phyloP scores from a whole-genome alignment of 768 basidiomycete genomes.

The Thelephora ganbajun region DNA sequence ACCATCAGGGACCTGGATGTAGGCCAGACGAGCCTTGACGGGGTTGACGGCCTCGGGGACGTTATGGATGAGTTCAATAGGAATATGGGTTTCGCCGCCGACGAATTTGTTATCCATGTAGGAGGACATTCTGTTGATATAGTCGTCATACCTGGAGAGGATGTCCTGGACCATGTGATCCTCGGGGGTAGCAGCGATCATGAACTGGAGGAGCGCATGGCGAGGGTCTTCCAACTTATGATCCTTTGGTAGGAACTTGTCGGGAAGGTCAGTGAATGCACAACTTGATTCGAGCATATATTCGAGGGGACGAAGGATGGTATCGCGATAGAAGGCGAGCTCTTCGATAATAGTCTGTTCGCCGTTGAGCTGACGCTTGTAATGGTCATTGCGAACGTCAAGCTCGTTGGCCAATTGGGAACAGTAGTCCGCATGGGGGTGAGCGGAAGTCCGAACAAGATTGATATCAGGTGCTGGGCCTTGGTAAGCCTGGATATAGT shows the following conservation, averaged over 20 bases:
- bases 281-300: conserved; percentile 48
- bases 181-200: conserved; percentile 57
- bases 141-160: conserved; percentile 30
- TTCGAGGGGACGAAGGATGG: conserved; percentile 21
- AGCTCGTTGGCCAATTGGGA: conserved; percentile 26
- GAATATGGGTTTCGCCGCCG: conserved; percentile 22
- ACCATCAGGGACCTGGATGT: conserved; percentile 67
- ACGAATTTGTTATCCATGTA: conserved; percentile 30
- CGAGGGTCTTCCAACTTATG: conserved; percentile 24
- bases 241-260: conserved; percentile 17
- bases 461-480: conserved; percentile 32
- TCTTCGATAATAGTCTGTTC: conserved; percentile 23
- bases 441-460: conserved; percentile 10
- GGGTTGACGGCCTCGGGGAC: conserved; percentile 71
- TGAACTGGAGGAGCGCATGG: conserved; percentile 62
- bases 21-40: conserved; percentile 69
- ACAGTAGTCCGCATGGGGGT: conserved; percentile 42
- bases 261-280: conserved; percentile 27
- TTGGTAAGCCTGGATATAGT: conserved; percentile 51
- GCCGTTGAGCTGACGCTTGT: conserved; percentile 10
- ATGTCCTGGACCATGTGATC: conserved; percentile 34
- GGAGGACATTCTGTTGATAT: conserved; percentile 35
- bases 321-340: conserved; percentile 7
- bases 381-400: conserved; percentile 15
- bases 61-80: conserved; percentile 33